These are phyloP conservation scores for Cyclotella kingstonii DNA, from an alignment of 108 stramenopile species.

Conservation along the genomic window DNA sequence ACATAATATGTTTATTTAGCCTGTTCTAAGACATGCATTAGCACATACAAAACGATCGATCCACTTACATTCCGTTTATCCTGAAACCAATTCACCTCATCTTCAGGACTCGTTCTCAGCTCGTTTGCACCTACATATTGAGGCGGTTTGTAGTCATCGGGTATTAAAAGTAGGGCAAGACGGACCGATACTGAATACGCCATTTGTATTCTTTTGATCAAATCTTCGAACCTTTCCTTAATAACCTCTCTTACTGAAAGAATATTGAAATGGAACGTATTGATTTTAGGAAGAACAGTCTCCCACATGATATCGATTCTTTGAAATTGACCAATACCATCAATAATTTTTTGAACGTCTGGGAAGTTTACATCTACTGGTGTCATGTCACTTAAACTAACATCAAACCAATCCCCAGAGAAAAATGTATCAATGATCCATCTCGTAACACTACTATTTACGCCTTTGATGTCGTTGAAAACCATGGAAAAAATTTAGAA, in stretches of 20 bases:
- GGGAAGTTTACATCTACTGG: conserved; percentile 35
- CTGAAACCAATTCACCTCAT: conserved; percentile 25
- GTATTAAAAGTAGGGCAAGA: conserved; percentile 13
- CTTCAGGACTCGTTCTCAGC: conserved; percentile 12
- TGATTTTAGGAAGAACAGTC: conserved; percentile 18
- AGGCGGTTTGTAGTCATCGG: conserved; percentile 43
- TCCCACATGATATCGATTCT: conserved; percentile 25
- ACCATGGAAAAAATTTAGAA: not conserved
- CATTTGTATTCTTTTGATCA: conserved; percentile 19
- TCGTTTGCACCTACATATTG: conserved; percentile 20
- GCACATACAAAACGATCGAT: not conserved
- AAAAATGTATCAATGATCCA: conserved; percentile 25
- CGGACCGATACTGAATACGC: conserved; percentile 7
- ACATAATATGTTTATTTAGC: no score
- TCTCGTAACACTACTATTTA: conserved; percentile 29
- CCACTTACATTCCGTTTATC: conserved; percentile 32
- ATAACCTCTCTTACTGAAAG: conserved; percentile 1
- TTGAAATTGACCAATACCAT: conserved; percentile 17
- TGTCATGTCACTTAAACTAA: conserved; percentile 28
- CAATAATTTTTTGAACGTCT: conserved; percentile 21
- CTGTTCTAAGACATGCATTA: no score
- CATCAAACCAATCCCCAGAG: conserved; percentile 38
- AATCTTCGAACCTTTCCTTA: conserved; percentile 10
- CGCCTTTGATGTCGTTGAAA: conserved; percentile 8
- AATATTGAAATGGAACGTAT: conserved; percentile 16